A percentile compares a stretch with the other conserved stretches of the same genome.
Evolutionary conservation across 306 rosid genomes (phyloP).

Genomic region (Pyrus pyrifolia): DNA sequence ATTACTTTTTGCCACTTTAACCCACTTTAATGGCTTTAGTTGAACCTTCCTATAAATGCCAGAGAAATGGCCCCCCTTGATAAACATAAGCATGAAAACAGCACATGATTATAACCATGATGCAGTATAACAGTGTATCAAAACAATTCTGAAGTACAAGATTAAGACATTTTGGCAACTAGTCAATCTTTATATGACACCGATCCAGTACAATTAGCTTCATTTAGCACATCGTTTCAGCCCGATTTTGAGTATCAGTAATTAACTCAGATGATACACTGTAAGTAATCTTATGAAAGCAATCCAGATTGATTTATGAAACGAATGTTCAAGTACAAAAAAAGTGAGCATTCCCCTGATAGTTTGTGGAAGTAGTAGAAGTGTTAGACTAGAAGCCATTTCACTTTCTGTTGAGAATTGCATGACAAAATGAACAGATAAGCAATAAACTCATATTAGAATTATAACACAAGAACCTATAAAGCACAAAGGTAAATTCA

Average conservation of each 20-base stretch:
- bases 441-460: not conserved
- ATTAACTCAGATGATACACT: not conserved
- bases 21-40: conserved; percentile 92
- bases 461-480: not conserved
- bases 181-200: not conserved
- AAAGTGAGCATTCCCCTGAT: not conserved
- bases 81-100: conserved; percentile 15
- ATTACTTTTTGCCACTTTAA: conserved; percentile 53
- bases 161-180: not conserved
- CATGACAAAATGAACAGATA: not conserved
- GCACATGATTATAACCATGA: conserved; percentile 20
- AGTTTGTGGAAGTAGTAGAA: not conserved
- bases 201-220: not conserved
- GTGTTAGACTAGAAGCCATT: not conserved
- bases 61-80: conserved; percentile 95
- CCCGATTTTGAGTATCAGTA: not conserved
- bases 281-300: not conserved
- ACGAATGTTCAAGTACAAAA: not conserved
- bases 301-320: not conserved
- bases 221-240: not conserved
- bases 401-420: not conserved
- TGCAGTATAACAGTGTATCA: not conserved
- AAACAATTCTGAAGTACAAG: not conserved
- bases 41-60: conserved; percentile 97
- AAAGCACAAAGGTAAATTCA: not conserved